Percentiles rank a stretch among this genome's conserved stretches.
phyloP scores from a whole-genome alignment of 176 grass and related monocot genomes.

The Avena insularis region DNA sequence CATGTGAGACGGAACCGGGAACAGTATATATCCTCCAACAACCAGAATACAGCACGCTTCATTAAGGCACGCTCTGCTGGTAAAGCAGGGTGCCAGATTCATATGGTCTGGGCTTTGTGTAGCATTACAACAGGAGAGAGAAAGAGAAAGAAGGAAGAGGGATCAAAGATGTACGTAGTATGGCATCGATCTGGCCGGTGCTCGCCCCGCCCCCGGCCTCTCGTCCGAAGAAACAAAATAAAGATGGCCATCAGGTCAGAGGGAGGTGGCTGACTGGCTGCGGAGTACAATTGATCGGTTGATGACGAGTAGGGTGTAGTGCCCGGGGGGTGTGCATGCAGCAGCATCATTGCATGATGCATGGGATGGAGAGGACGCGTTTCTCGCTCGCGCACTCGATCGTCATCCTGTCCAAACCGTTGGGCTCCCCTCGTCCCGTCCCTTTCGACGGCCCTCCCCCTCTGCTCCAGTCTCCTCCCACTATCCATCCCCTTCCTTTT shows the following conservation, averaged over 20 bases:
- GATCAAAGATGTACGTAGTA: neutral
- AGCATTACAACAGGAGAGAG: conserved; percentile 29
- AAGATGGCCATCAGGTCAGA: neutral
- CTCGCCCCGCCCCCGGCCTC: neutral
- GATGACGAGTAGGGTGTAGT: neutral
- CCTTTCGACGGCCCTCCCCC: conserved; percentile 30
- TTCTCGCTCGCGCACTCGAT: neutral
- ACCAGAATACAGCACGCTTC: conserved; percentile 14
- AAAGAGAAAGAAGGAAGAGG: neutral
- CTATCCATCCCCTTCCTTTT: neutral
- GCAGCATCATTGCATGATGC: conserved; percentile 24
- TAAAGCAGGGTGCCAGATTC: neutral
- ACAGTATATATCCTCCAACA: neutral
- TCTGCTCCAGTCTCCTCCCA: neutral
- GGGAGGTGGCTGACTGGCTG: too few relatives aligned
- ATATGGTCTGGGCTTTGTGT: conserved; percentile 53
- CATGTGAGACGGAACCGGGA: conserved; percentile 31
- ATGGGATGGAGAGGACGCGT: neutral
- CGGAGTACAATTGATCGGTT: neutral
- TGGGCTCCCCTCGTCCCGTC: conserved; percentile 43
- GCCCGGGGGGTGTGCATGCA: neutral
- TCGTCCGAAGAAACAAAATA: neutral
- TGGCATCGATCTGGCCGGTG: neutral
- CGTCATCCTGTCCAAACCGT: conserved; percentile 36
- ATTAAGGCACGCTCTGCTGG: conserved; percentile 25